phyloP scores from a whole-genome alignment of 805 yeast species.

The Wickerhamomyces mucosus region DNA sequence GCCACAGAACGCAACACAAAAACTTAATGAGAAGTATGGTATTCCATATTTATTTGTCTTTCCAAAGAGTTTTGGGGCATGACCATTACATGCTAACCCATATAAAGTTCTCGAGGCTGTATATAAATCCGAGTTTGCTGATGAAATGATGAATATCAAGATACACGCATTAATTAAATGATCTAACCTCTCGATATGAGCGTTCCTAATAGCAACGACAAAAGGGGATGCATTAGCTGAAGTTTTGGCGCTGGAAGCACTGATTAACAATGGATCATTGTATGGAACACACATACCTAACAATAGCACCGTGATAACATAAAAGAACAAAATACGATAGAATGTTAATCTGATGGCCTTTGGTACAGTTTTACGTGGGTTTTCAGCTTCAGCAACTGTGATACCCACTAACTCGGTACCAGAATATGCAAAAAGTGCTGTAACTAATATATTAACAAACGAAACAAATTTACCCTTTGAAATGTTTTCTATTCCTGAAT shows the following conservation, averaged over 20 bases:
- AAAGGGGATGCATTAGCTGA: slow-evolving; percentile 76
- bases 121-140: slow-evolving; percentile 72
- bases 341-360: slow-evolving; percentile 62
- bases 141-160: slow-evolving; percentile 68
- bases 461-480: slow-evolving; percentile 49
- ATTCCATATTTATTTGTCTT: slow-evolving; percentile 62
- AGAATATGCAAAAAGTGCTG: slow-evolving; percentile 60
- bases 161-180: slow-evolving; percentile 73
- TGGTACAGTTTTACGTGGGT: slow-evolving; percentile 62
- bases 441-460: slow-evolving; percentile 51
- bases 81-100: slow-evolving; percentile 62
- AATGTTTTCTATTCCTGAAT: slow-evolving; percentile 33
- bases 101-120: slow-evolving; percentile 69
- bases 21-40: slow-evolving; percentile 47
- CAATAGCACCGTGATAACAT: slow-evolving; percentile 49
- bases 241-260: slow-evolving; percentile 38
- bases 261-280: slow-evolving; percentile 36
- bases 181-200: slow-evolving; percentile 56
- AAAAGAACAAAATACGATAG: slow-evolving; percentile 59
- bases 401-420: slow-evolving; percentile 67
- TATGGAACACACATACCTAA: slow-evolving; percentile 63
- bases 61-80: slow-evolving; percentile 62
- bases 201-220: slow-evolving; percentile 68
- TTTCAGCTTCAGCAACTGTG: slow-evolving; percentile 64
- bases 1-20: slow-evolving; percentile 43